phyloP scores from a whole-genome alignment of 805 yeast species.

The Ogataea philodendri region DNA sequence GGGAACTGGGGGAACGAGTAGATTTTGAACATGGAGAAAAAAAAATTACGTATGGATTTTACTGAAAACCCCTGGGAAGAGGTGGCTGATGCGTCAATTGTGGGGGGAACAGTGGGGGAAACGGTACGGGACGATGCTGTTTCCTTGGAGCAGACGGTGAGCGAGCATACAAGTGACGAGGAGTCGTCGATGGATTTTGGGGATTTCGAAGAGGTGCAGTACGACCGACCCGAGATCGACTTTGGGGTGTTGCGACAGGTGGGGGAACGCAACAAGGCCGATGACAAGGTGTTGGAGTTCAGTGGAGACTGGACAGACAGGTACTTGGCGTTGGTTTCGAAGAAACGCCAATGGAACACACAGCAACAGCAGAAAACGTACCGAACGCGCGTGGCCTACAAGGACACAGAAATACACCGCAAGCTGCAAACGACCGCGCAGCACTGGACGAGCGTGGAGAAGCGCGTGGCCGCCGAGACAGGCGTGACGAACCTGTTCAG shows the following conservation, averaged over 20 bases:
- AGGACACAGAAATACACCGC: conserved; percentile 9
- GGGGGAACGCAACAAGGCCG: too few species aligned
- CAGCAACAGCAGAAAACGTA: not conserved
- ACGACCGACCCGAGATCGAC: conserved; percentile 2
- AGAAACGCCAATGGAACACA: conserved; percentile 1
- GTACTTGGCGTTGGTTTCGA: conserved; percentile 3
- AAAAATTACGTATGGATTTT: conserved; percentile 11
- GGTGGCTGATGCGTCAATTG: not conserved
- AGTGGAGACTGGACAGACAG: conserved; percentile 3
- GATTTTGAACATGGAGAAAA: conserved; percentile 11
- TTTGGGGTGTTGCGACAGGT: not conserved
- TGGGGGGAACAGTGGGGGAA: not conserved
- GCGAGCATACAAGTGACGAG: too few species aligned
- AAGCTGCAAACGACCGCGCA: conserved; percentile 15
- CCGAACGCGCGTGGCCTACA: conserved; percentile 7
- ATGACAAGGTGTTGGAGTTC: conserved; percentile 1
- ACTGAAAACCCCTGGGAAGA: conserved; percentile 12
- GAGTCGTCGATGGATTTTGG: too few species aligned
- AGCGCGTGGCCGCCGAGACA: conserved; percentile 20
- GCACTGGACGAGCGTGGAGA: conserved; percentile 31
- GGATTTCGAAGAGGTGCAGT: conserved; percentile 2
- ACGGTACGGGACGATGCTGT: not conserved
- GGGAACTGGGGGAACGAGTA: conserved; percentile 23
- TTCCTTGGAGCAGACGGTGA: not conserved
- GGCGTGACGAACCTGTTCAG: conserved; percentile 18